phyloP scores from a whole-genome alignment of 2,329 filamentous ascomycete species.

The Apiospora hydei region DNA sequence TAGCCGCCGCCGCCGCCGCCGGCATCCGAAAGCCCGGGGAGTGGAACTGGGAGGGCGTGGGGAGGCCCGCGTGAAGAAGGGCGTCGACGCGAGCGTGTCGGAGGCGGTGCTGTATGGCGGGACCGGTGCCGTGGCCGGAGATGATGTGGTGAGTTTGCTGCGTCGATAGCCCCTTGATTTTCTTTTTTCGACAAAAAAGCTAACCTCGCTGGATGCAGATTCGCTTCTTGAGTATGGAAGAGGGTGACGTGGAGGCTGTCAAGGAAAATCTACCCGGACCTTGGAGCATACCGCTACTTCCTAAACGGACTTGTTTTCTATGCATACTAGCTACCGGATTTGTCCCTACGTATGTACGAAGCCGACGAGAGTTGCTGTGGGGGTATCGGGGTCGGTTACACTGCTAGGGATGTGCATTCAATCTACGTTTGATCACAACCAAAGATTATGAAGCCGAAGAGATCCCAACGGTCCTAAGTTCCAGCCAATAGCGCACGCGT shows the following conservation, averaged over 20 bases:
- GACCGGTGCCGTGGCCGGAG: constrained; percentile 59
- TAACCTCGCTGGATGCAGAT: constrained; percentile 54
- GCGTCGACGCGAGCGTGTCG: constrained; percentile 77
- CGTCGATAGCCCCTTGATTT: not conserved
- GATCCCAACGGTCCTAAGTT: too few relatives aligned
- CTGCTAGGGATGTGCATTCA: not conserved
- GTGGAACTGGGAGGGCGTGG: constrained; percentile 98
- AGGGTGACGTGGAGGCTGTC: constrained; percentile 62
- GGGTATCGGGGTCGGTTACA: not conserved
- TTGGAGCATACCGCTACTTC: constrained; percentile 21
- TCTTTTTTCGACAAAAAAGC: not conserved
- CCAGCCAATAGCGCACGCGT: too few relatives aligned
- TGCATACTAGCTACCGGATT: not conserved
- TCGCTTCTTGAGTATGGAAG: constrained; percentile 70
- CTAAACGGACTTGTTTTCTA: not conserved
- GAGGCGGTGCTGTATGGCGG: constrained; percentile 81
- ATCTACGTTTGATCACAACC: not conserved
- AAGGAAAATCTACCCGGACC: constrained; percentile 65
- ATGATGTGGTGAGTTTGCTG: constrained; percentile 72
- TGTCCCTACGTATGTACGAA: not conserved
- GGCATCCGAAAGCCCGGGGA: constrained; percentile 71
- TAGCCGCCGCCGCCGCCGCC: constrained; percentile 14
- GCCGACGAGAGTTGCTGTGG: not conserved
- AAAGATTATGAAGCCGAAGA: too few relatives aligned
- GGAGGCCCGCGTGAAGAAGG: constrained; percentile 86